Conservation (phyloP, 371 early-diverging fungal genomes). For the Dipsacomyces acuminosporus region DNA sequence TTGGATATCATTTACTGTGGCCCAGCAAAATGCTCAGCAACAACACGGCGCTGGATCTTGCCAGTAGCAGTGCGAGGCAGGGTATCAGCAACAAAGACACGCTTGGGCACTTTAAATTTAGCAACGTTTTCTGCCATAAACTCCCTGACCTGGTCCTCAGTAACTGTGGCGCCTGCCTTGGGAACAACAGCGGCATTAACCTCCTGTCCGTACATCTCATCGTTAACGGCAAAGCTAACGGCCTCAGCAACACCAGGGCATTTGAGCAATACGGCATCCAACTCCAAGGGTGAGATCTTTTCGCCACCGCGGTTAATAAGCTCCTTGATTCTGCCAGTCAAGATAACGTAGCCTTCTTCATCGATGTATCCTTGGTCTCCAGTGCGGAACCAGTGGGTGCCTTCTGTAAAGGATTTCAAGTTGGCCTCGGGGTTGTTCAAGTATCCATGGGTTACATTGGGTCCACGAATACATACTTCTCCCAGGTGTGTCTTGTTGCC, state of each 20-base stretch:
- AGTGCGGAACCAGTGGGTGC: conserved; percentile 64
- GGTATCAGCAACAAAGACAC: conserved; percentile 61
- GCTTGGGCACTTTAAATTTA: conserved; percentile 74
- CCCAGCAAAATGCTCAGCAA: conserved; percentile 45
- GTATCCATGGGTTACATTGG: conserved; percentile 74
- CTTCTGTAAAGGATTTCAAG: conserved; percentile 55
- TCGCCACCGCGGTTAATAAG: conserved; percentile 78
- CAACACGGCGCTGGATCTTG: conserved; percentile 44
- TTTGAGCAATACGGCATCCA: conserved; percentile 71
- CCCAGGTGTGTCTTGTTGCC: conserved; percentile 50
- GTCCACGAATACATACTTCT: conserved; percentile 81
- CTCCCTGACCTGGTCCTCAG: conserved; percentile 51
- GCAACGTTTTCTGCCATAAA: conserved; percentile 58
- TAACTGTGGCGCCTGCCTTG: conserved; percentile 37
- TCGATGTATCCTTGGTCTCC: conserved; percentile 77
- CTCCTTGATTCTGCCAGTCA: conserved; percentile 79
- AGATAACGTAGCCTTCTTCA: conserved; percentile 62
- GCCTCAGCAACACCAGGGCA: conserved; percentile 72
- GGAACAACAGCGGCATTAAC: conserved; percentile 74
- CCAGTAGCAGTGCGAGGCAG: conserved; percentile 61
- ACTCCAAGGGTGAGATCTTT: conserved; percentile 75
- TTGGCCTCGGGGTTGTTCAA: conserved; percentile 79
- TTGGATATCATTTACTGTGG: conserved; percentile 31
- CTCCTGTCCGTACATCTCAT: conserved; percentile 76
- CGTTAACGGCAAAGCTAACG: conserved; percentile 68